Evolutionary conservation across 148 eudicot genomes (phyloP), one percentile per base, ranked within the genome.

Genomic region (Tetragonia tetragonoides): DNA sequence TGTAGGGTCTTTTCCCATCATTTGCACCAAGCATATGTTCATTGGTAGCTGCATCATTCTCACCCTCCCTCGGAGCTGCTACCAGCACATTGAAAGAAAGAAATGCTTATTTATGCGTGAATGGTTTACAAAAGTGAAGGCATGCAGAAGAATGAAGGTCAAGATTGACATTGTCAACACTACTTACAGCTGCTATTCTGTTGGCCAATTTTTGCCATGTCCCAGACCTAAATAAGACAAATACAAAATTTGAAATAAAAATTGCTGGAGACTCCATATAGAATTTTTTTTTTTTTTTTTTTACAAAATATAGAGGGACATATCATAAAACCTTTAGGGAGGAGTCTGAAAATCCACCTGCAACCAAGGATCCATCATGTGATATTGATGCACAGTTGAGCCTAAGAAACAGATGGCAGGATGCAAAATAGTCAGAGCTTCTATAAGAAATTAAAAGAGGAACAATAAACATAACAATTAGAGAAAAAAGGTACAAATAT

Each of bases 331-430:
- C 99, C 97, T 95, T 95, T 64, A 95, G 76, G 12, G 99, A 93
- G 39, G 99, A 95, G 74, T 95, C 99, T 65, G 97, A 95, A 85
- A 93, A 95, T 83, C 99, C 99, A 79, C 97, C 99, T 88, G 99
- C 99, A 87, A 93, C 94, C 85, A 95, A 78, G 76, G 99, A 93
- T 39, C 99, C 99, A 87, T 95, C 99, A 85, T 85, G 88, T 53
- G 99, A 95, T 84, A 95, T 95, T 74, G 99, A 88, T 44, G 97
- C 87, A 84, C 94, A 93, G 78, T 95, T 95, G 67, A 95, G 85
- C 72, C 98, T 94, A 72, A 73, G 34, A 77, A 72, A 80, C 71
- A 79, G 62, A 41, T 20, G 47, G 72, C 73, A 68, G 16, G 60
- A 76, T 62, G 71, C 71, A 57, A 72, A 39, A 70, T 47, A 47